Percentiles rank a stretch among this genome's conserved stretches.
Evolutionary conservation across 1,139 yeast genomes (phyloP).

Genomic region (Zygosaccharomyces pseudobailii): DNA sequence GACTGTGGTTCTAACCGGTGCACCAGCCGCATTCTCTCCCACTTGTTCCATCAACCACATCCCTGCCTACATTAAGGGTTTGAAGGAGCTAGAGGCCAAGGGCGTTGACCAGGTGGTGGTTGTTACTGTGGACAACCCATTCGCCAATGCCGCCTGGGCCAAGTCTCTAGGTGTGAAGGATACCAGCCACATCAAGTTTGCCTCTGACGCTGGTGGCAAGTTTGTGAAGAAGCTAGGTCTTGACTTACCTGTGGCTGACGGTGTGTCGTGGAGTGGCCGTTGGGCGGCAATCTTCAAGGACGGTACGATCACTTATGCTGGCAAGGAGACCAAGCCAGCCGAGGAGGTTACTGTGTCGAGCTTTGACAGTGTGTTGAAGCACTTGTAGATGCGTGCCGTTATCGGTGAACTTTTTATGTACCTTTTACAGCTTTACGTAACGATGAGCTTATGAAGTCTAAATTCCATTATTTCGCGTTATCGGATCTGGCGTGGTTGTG

Average conservation of each 20-base stretch:
- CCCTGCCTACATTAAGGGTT: conserved; percentile 61
- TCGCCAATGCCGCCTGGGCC: conserved; percentile 79
- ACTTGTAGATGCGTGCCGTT: conserved; percentile 23
- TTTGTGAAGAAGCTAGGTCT: conserved; percentile 63
- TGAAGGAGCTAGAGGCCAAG: conserved; percentile 52
- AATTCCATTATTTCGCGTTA: background rate
- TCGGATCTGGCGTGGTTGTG: background rate
- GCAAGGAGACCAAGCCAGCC: conserved; percentile 50
- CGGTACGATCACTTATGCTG: conserved; percentile 61
- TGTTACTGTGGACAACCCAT: conserved; percentile 76
- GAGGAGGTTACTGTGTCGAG: conserved; percentile 60
- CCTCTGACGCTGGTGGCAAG: conserved; percentile 62
- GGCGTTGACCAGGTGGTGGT: conserved; percentile 72
- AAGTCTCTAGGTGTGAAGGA: conserved; percentile 49
- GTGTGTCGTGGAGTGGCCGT: conserved; percentile 64
- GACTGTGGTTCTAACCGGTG: conserved; percentile 63
- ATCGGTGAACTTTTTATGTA: background rate
- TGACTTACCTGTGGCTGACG: conserved; percentile 48
- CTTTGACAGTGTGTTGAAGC: conserved; percentile 50
- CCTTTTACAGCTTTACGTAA: background rate
- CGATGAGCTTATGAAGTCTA: background rate
- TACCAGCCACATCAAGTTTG: conserved; percentile 55
- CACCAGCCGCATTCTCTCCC: conserved; percentile 92
- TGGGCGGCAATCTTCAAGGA: conserved; percentile 65
- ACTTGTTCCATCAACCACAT: conserved; percentile 79